Evolutionary conservation across 129 eudicot genomes (phyloP).

Genomic region (Chrysanthemum makinoi): DNA sequence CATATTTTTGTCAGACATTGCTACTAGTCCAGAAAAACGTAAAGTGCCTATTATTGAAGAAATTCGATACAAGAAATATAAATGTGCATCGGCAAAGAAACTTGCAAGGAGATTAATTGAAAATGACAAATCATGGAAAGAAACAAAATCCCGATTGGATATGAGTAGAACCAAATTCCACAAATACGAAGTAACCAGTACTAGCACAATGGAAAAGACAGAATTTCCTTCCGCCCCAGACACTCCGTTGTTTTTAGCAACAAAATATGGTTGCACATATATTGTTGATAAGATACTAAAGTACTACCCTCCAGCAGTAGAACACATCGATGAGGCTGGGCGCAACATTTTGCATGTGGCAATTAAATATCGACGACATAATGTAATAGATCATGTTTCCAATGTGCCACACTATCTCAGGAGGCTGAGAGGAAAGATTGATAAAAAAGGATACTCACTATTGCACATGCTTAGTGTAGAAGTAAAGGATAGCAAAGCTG

Average conservation of each 20-base stretch:
- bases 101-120: slow-evolving; percentile 7
- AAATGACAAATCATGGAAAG: slow-evolving; percentile 20
- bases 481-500: not conserved
- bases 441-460: slow-evolving; percentile 24
- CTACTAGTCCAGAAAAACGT: not conserved
- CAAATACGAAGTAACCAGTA: not conserved
- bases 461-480: slow-evolving; percentile 33
- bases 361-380: no score
- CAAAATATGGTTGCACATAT: slow-evolving; percentile 22
- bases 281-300: slow-evolving; percentile 27
- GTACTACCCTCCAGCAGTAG: slow-evolving; percentile 29
- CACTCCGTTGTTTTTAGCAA: slow-evolving; percentile 29
- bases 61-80: slow-evolving; percentile 10
- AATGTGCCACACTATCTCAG: no score
- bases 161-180: slow-evolving; percentile 2
- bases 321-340: slow-evolving; percentile 29
- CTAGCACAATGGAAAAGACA: not conserved
- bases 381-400: no score
- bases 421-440: not conserved
- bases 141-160: slow-evolving; percentile 8
- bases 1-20: not conserved
- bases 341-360: no score
- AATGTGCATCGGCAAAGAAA: slow-evolving; percentile 5
- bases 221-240: not conserved
- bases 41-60: slow-evolving; percentile 20